Evolutionary conservation across 495 filamentous ascomycete species (phyloP), one percentile per base, ranked within the genome.

Genomic region (Penicillium angulare): DNA sequence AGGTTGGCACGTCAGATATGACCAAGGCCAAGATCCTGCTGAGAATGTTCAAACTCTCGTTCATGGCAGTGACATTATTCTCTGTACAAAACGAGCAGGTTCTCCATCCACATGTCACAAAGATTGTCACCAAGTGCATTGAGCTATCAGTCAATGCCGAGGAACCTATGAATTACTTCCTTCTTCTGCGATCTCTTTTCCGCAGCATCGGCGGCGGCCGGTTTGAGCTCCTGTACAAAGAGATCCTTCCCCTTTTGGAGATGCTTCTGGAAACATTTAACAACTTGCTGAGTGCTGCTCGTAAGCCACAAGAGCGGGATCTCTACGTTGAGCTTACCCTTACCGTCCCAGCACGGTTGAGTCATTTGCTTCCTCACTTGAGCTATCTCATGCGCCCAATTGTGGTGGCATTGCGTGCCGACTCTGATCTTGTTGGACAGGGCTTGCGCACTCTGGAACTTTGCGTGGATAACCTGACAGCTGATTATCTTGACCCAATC

Each of bases 51-150:
- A 99, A 99, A 72, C 77, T 99, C 36, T 95, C 91, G 4, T 99
- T 99, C 73, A 99, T 99, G 95, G 95, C 95, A 0, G 95, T 99
- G 22, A 97, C 95, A 0, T 72, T 99, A 8, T 99, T 99, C 65
- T 91, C 90, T 0, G 77, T 80, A 8, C 91, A 96, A 64, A 99
- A 99, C 60, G 95, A 99, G 65, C 87, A 89, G 61, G 92, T 99
- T 2, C 75, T 99, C 13, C 79, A 97, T 34, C 95, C 95, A 0
- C 95, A 97, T 67, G 93, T 99, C 36, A 86, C 90, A 33, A 92
- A 93, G 64, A 95, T 99, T 53, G 87, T 99, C 48, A 95, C 92
- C 22, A 88, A 95, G 65, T 97, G 92, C 10, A 96, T 97, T 50
- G 88, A 96, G 69, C 77, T 97, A 24, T 96, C 92, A 9, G 95